A percentile compares a stretch with the other conserved stretches of the same genome.
Evolutionary conservation across 2,329 filamentous ascomycete species (phyloP).

Genomic region (Periconia sp.): DNA sequence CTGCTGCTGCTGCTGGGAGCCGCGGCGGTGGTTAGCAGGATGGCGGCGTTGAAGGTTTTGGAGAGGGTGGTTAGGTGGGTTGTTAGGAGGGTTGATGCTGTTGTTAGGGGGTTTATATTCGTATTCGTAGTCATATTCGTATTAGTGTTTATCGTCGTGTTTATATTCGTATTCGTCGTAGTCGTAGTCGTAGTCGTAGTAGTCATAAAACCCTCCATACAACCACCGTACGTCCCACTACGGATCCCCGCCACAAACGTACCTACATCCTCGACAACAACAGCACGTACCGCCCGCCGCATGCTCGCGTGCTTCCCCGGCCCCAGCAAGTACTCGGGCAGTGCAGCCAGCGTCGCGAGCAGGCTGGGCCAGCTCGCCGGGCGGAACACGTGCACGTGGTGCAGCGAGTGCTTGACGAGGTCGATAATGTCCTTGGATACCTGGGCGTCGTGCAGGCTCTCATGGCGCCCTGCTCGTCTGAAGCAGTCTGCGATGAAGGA

Average conservation of each 20-base stretch:
- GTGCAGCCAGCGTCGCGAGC: conserved; percentile 53
- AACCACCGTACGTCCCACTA: too few species aligned
- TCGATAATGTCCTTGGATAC: conserved; percentile 14
- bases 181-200: too few species aligned
- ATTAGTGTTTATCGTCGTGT: background rate
- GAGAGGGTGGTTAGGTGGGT: conserved; percentile 14
- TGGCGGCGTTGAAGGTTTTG: conserved; percentile 15
- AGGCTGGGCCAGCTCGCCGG: conserved; percentile 59
- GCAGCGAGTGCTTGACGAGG: conserved; percentile 50
- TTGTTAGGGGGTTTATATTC: conserved; percentile 11
- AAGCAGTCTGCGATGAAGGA: conserved; percentile 10
- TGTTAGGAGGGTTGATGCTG: conserved; percentile 24
- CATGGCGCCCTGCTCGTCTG: background rate
- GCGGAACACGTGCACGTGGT: conserved; percentile 65
- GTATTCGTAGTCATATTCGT: background rate
- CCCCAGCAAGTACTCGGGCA: conserved; percentile 60
- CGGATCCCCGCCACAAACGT: conserved; percentile 49
- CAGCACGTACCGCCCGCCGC: conserved; percentile 53
- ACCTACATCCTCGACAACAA: conserved; percentile 62
- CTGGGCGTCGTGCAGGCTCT: background rate
- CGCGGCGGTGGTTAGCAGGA: conserved; percentile 22
- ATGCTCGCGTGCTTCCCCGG: conserved; percentile 56
- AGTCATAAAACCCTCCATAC: too few species aligned
- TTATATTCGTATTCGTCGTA: too few species aligned
- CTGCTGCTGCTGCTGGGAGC: too few species aligned